Conservation (phyloP, 2,329 filamentous ascomycete species). For the Polytolypa hystricis region DNA sequence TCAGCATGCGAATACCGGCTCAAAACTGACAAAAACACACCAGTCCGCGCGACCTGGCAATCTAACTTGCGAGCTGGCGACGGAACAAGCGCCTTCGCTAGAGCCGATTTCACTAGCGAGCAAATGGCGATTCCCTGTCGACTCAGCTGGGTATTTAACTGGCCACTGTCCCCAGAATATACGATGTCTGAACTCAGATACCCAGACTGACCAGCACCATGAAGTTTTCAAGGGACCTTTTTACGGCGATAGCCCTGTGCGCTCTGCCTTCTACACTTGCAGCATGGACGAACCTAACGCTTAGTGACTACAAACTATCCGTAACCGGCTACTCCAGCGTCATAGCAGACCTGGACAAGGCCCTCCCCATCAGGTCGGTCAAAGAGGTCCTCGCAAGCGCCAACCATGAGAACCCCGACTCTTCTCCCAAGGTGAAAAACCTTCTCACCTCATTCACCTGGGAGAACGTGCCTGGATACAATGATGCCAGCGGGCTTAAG, state of each 20-base stretch:
- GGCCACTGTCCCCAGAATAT: too few species aligned
- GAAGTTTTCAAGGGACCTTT: background rate
- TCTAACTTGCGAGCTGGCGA: too few species aligned
- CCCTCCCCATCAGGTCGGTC: slow-evolving; percentile 2
- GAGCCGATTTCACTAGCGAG: too few species aligned
- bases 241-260: slow-evolving; percentile 2
- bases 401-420: slow-evolving; percentile 4
- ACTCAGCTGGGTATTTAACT: too few species aligned
- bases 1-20: too few species aligned
- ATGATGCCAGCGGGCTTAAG: slow-evolving; percentile 23
- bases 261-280: background rate
- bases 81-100: too few species aligned
- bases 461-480: slow-evolving; percentile 12
- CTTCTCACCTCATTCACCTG: slow-evolving; percentile 1
- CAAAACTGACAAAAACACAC: too few species aligned
- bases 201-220: too few species aligned
- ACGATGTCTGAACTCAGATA: background rate
- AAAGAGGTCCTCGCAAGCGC: slow-evolving; percentile 2
- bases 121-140: too few species aligned
- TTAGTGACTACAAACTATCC: slow-evolving; percentile 1
- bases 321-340: background rate
- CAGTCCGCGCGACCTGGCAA: too few species aligned
- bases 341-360: slow-evolving; percentile 3
- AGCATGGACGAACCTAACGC: slow-evolving; percentile 2
- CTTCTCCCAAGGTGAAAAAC: background rate